These are phyloP conservation scores for Linum tenue DNA, from an alignment of 345 rosid species.

Conservation along the genomic window DNA sequence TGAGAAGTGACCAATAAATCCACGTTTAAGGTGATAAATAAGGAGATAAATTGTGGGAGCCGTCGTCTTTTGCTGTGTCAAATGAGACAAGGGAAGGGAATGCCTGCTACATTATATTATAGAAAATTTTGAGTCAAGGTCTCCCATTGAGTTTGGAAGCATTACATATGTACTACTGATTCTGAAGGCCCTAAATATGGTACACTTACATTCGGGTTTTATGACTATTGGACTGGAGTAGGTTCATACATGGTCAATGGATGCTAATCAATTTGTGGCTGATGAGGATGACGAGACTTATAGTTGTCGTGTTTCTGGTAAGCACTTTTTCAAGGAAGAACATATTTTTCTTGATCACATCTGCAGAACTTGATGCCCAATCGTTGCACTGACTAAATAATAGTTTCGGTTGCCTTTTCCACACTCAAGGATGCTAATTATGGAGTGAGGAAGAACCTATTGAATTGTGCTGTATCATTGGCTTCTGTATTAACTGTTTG, in stretches of 20 bases:
- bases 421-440: too few species aligned
- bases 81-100: too few species aligned
- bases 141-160: not conserved
- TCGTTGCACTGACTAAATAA: too few species aligned
- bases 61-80: not conserved
- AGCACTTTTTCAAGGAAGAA: slow-evolving; percentile 13
- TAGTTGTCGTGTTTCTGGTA: slow-evolving; percentile 88
- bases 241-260: slow-evolving; percentile 75
- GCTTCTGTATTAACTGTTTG: too few species aligned
- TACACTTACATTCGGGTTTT: not conserved
- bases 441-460: too few species aligned
- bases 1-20: not conserved
- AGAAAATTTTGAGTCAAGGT: not conserved
- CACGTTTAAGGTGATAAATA: not conserved
- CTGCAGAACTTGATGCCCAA: too few species aligned
- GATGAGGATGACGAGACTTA: slow-evolving; percentile 88
- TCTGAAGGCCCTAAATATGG: not conserved
- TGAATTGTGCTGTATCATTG: too few species aligned
- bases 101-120: too few species aligned
- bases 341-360: too few species aligned
- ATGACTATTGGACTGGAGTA: slow-evolving; percentile 18
- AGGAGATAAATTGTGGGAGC: not conserved
- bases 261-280: slow-evolving; percentile 83
- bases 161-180: too few species aligned
- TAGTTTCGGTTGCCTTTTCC: too few species aligned